These are phyloP conservation scores for Botrytis sinoallii DNA, from an alignment of 2,329 filamentous ascomycete species.

Conservation along the genomic window DNA sequence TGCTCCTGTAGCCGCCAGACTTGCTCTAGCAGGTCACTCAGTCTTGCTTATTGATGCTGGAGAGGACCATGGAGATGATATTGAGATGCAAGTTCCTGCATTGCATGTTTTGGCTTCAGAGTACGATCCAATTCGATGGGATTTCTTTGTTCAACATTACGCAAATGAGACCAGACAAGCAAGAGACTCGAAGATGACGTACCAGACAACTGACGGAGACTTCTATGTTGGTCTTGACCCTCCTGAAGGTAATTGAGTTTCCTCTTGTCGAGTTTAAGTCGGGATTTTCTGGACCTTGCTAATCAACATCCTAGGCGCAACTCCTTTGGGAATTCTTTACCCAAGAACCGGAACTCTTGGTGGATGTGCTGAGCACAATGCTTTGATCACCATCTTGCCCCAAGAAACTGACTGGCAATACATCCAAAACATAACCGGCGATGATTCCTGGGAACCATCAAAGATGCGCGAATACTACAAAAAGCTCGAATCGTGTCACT, in stretches of 20 bases:
- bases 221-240: slow-evolving; percentile 32
- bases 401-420: slow-evolving; percentile 30
- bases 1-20: slow-evolving; percentile 48
- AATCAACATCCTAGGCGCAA: slow-evolving; percentile 18
- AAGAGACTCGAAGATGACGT: slow-evolving; percentile 35
- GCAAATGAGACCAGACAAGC: slow-evolving; percentile 21
- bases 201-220: slow-evolving; percentile 37
- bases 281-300: background rate
- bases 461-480: slow-evolving; percentile 45
- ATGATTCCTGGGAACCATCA: slow-evolving; percentile 32
- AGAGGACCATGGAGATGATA: slow-evolving; percentile 46
- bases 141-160: slow-evolving; percentile 41
- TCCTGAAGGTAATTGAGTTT: slow-evolving; percentile 18
- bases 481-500: slow-evolving; percentile 45
- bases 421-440: slow-evolving; percentile 30
- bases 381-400: slow-evolving; percentile 26
- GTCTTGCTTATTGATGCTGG: slow-evolving; percentile 53
- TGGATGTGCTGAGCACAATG: slow-evolving; percentile 34
- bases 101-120: slow-evolving; percentile 46
- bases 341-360: slow-evolving; percentile 37
- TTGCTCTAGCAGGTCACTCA: slow-evolving; percentile 50
- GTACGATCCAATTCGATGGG: slow-evolving; percentile 45
- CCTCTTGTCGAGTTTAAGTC: background rate
- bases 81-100: slow-evolving; percentile 47
- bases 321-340: slow-evolving; percentile 35